Evolutionary conservation across 2,329 filamentous ascomycete species (phyloP), one percentile per base, ranked within the genome.

Genomic region (Mycosphaerelloides madeirae): DNA sequence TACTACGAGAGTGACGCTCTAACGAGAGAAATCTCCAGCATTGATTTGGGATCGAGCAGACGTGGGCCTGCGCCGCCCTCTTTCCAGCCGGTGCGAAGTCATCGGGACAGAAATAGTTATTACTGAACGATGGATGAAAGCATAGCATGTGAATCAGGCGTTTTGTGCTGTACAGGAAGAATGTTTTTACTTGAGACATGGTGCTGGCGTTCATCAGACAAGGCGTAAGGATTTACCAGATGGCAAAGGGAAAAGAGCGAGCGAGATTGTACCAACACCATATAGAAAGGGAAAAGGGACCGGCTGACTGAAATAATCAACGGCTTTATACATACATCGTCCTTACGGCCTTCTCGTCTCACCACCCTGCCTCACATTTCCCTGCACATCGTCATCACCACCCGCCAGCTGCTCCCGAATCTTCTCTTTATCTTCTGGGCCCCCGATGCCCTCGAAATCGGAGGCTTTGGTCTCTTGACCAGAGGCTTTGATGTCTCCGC

Each of bases 1-100:
- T 50, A 46, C 14, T 57, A 54, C 13, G 19, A 74, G 75, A 44
- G 71, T 78, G 50, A 73, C 74, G 79, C 83, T 15, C 67, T 90
- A 41, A 77, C 84, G 65, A 74, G 87, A 51, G 85, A 90, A 67
- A 77, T 90, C 73, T 80, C 65, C 49, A 67, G 62, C 52, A 72
- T 73, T 49, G 70, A 74, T 49, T 66, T 74, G 49, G 68, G 71
- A 15, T 28, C 46, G 6, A 48, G 49, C 19, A 44, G 48, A 31
- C 38, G 48, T 7, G 22, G 22, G 9, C 38, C 31, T 15, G 48
- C 49, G 13, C 55, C 54, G 16, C 46, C 46, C 35, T 53, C 52
- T 37, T 62, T 53, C 53, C 58, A 58, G 38, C 60, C 58, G 13
- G 60, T 64, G 16, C 50, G 58, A 41, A 61, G 58, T 48, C 61